phyloP scores from a whole-genome alignment of 2,329 filamentous ascomycete species.

The Curvularia spicifera region DNA sequence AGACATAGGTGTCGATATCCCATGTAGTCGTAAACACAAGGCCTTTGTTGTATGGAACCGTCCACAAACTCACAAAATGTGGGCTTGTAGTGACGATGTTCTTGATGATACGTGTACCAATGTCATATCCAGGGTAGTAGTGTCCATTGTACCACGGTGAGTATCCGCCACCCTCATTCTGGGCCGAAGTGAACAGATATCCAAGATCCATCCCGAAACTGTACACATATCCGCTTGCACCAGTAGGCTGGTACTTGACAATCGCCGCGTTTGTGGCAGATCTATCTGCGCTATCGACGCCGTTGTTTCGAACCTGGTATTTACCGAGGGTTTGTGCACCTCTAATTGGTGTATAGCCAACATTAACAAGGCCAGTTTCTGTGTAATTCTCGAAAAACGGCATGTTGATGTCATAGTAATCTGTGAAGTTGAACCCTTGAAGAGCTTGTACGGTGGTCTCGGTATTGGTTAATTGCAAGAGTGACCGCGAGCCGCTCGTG shows the following conservation, averaged over 20 bases:
- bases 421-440: constrained; percentile 10
- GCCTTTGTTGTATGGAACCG: constrained; percentile 18
- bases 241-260: constrained; percentile 11
- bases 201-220: constrained; percentile 18
- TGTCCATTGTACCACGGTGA: constrained; percentile 15
- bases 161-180: constrained; percentile 10
- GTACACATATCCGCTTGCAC: constrained; percentile 13
- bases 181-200: constrained; percentile 8
- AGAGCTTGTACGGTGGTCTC: constrained; percentile 10
- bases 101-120: constrained; percentile 15
- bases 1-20: constrained; percentile 18
- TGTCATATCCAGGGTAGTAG: constrained; percentile 17
- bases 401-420: constrained; percentile 14
- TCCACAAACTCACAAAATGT: constrained; percentile 14
- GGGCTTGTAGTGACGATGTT: constrained; percentile 14
- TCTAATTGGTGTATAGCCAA: constrained; percentile 11
- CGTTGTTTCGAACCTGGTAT: constrained; percentile 7
- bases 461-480: constrained; percentile 11
- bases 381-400: constrained; percentile 17
- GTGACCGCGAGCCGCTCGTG: constrained; percentile 6
- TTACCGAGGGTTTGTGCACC: constrained; percentile 13
- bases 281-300: constrained; percentile 11
- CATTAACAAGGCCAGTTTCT: constrained; percentile 6
- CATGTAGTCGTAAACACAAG: constrained; percentile 16
- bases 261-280: constrained; percentile 12